Base-by-base conservation (phyloP, 1,284 basidiomycete species). In the Cutaneotrichosporon sp. region DNA sequence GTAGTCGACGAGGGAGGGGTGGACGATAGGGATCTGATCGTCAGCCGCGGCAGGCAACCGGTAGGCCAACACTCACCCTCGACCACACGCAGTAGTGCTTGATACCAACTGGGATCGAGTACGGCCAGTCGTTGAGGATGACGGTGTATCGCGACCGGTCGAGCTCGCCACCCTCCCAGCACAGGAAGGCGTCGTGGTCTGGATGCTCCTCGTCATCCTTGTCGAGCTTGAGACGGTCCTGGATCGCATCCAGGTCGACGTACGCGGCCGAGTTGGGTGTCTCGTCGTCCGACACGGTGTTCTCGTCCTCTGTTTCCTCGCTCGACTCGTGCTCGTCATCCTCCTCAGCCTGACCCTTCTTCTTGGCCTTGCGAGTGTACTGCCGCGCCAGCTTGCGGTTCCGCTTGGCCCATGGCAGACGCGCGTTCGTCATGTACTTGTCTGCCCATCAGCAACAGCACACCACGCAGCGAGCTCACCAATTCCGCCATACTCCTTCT, bases 121-220 rank as follows among this genome's bases (percentile, higher is more conserved):
- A 80, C 33, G 78, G 78, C 78, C 78, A 80, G 65, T 80, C 78
- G 55, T 80, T 80, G 6, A 69, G 67, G 25, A 80, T 59, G 2
- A 79, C 71, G 5, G 74, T 75, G 52, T 72, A 78, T 43, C 71
- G 70, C 1, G 67, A 65, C 14, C 33, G 27, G 58, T 78, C 76
- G 11, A 78, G 62, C 42, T 54, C 27, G n/a, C 20, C 56, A 0
- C 56, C 33, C 36, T 75, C 70, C 51, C 64, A 77, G 10, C 58
- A 56, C 29, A 77, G 63, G 58, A 71, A 77, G 2, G 70, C 69
- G 10, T 64, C 62, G 54, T 60, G 24, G 24, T 55, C 46, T 4
- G 53, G 55, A 31, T 55, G 46, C 13, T 63, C 47, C n/a, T 63
- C 57, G 43, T 63, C 63, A 16, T 69, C 69, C 20, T 68, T 65